These are phyloP conservation scores for Umbellularia californica DNA, from an alignment of 164 flowering plant species.

Conservation along the genomic window DNA sequence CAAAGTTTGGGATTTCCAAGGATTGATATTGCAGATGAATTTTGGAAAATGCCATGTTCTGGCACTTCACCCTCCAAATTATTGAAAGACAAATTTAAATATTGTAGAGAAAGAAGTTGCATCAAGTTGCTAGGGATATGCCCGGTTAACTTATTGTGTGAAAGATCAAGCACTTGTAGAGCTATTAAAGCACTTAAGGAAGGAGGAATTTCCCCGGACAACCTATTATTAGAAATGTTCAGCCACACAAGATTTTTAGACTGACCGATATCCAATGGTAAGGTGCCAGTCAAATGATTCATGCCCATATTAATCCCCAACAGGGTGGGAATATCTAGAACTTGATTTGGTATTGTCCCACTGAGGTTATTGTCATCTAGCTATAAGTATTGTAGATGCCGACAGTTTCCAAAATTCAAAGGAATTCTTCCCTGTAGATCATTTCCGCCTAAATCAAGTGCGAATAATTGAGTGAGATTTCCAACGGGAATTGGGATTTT, in stretches of 20 bases:
- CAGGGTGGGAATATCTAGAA: conserved; percentile 19
- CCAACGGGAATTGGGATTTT: conserved; percentile 27
- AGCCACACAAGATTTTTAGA: conserved; percentile 2
- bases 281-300: conserved; percentile 17
- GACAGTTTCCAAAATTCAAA: conserved; percentile 14
- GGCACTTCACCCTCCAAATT: too few species aligned
- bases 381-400: background rate
- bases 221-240: conserved; percentile 18
- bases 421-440: conserved; percentile 28
- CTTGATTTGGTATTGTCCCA: conserved; percentile 18
- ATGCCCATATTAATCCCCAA: background rate
- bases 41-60: too few species aligned
- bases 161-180: conserved; percentile 16
- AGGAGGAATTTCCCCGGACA: conserved; percentile 31
- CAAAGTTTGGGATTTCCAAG: too few species aligned
- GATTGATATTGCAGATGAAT: too few species aligned
- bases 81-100: conserved; percentile 8
- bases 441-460: conserved; percentile 18
- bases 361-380: conserved; percentile 9
- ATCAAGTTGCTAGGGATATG: conserved; percentile 18
- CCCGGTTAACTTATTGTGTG: conserved; percentile 18
- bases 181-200: conserved; percentile 12
- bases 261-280: conserved; percentile 20
- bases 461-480: conserved; percentile 16
- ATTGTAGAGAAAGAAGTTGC: conserved; percentile 3